A percentile compares a stretch with the other conserved stretches of the same genome.
phyloP scores from a whole-genome alignment of 176 grass and related monocot genomes.

The Saccharum spontaneum region DNA sequence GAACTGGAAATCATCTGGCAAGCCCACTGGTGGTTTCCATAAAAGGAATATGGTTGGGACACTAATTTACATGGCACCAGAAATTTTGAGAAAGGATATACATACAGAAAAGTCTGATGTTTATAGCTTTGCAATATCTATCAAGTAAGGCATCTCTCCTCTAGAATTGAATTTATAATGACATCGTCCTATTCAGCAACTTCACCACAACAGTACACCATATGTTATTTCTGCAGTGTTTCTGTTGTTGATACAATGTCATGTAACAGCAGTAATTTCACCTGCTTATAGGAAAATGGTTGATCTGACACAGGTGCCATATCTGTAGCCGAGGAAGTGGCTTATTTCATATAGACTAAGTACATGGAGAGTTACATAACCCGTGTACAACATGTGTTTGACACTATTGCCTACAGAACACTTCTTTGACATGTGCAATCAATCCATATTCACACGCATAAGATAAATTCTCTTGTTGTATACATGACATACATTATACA shows the following conservation, averaged over 20 bases:
- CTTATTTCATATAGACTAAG: slow-evolving; percentile 6
- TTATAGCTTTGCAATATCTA: slow-evolving; percentile 88
- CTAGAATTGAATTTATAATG: slow-evolving; percentile 11
- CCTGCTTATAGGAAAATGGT: slow-evolving; percentile 21
- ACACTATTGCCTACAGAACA: not conserved
- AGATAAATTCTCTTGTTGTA: not conserved
- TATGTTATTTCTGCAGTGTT: slow-evolving; percentile 7
- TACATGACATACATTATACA: not conserved
- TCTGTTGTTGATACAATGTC: not conserved
- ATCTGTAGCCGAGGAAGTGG: slow-evolving; percentile 1
- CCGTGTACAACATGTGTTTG: not conserved
- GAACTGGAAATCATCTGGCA: slow-evolving; percentile 96
- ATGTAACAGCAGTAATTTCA: slow-evolving; percentile 2
- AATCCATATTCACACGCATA: not conserved
- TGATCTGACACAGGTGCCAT: not conserved
- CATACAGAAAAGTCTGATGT: slow-evolving; percentile 97
- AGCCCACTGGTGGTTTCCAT: slow-evolving; percentile 94
- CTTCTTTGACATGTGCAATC: not conserved
- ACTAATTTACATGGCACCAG: slow-evolving; percentile 98
- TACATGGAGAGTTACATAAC: slow-evolving; percentile 1
- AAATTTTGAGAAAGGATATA: slow-evolving; percentile 93
- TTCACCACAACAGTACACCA: slow-evolving; percentile 1
- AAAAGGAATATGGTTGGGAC: slow-evolving; percentile 99
- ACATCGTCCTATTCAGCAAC: not conserved
- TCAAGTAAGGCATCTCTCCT: slow-evolving; percentile 79